Evolutionary conservation across 768 basidiomycete genomes (phyloP), one percentile per base, ranked within the genome.

Genomic region (Tricholoma terreum): DNA sequence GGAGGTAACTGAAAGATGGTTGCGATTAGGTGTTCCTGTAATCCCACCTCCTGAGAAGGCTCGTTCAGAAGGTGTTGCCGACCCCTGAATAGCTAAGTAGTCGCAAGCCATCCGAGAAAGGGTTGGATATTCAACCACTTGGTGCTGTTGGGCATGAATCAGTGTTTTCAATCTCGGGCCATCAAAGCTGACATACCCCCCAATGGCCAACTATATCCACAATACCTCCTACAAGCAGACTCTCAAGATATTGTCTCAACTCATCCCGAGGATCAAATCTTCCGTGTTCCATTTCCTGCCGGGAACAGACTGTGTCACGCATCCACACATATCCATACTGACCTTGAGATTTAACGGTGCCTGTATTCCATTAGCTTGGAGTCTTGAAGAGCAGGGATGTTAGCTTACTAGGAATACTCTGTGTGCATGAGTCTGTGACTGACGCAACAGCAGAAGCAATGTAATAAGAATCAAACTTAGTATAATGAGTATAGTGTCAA

Each of bases 11-110:
- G 55, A 31, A 45, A 62, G 55, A 51, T 38, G 48, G 50, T 60
- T 62, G 6, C 53, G 51, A 34, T 35, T 55, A n/a, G 50, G 24
- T 8, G 58, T 62, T 10, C 38, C 58, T 17, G 70, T 71, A 21
- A 73, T 59, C 4, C 65, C 67, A 24, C 59, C 70, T 35, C 59
- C 57, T 8, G 70, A 71, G 59, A 74, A 74, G 10, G 68, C 68
- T 15, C 60, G 57, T 50, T 74, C 71, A 56, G 67, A 67, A 1
- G 71, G 65, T 2, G 69, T 69, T 7, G 61, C 54, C 0, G 63
- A 65, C 4, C 62, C 66, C 63, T 72, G 71, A 21, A 73, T 67
- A 31, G 38, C 71, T 68, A 71, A 21, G 72, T 67, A 31, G 38
- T 72, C 69, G 1, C 55, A n/a, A 11, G 71, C 66, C 9, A 73